Base-by-base conservation (phyloP, 208 protist genomes). In the Trypanosoma grayi region DNA sequence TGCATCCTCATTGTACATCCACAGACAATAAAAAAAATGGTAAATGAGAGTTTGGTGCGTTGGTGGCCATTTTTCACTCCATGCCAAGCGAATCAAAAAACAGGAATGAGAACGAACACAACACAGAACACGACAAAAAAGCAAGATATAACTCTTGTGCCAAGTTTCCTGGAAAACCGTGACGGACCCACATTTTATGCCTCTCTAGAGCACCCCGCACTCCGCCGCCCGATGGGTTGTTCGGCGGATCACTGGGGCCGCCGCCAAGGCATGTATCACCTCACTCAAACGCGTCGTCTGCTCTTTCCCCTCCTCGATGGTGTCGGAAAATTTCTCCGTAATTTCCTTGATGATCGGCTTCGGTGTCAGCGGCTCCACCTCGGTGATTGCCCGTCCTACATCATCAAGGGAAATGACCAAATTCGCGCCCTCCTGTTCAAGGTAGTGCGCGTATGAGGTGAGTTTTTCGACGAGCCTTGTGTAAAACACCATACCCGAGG, bases 331-430 rank as follows among this genome's bases (percentile, higher is more conserved):
- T 59, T 86, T 79, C 30, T 87, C 46, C 1, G 75, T 76, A 2
- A 93, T 65, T 66, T 93, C 87, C 4, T 76, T 83, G 25, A 93
- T 53, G 10, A 93, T 55, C 11, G 83, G 62, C 24, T 68, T 77
- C 11, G 87, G 87, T 9, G 87, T 93, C 24, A 69, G 36, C 31
- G 87, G 83, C 67, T 93, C 83, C 25, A 82, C 71, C 27, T 75
- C 72, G 10, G 66, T 48, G 34, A 93, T 79, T 2, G 79, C 74
- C 13, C 54, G 54, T 11, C 67, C 74, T 8, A 93, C 70, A 46
- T 82, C 70, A 8, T 57, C 48, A 16, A 89, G 43, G n/a, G 51
- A 46, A 36, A 93, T 65, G 11, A 84, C 67, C 25, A 66, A 69
- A 11, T 79, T 71, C 14, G 43, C 66, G 14, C 60, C 37, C 14